These are phyloP conservation scores for Chlorella variabilis DNA, from an alignment of 163 green algal genomes.

Conservation along the genomic window DNA sequence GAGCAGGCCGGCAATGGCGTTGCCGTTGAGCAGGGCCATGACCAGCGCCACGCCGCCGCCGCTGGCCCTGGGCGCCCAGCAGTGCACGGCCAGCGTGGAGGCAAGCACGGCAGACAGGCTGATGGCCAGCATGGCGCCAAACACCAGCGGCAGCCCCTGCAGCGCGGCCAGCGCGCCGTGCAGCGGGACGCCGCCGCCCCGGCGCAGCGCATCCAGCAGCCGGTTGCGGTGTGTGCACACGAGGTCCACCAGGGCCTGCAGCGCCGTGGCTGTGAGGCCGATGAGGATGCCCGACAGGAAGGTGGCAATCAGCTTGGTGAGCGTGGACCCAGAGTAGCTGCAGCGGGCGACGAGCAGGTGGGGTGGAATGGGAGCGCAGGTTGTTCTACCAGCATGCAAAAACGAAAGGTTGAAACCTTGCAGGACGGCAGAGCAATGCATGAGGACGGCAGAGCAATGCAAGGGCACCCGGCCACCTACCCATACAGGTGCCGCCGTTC, in stretches of 20 bases:
- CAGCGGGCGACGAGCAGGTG: too few relatives aligned
- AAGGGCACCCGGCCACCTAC: neutral
- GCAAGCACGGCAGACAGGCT: conserved; percentile 28
- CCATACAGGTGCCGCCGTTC: conserved; percentile 20
- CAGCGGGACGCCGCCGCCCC: neutral
- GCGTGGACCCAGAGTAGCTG: conserved; percentile 49
- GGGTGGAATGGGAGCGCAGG: neutral
- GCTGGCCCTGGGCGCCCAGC: conserved; percentile 72
- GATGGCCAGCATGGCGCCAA: conserved; percentile 7
- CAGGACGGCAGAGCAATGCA: too few relatives aligned
- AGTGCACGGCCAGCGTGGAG: conserved; percentile 65
- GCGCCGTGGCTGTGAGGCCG: conserved; percentile 62
- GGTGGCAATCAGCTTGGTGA: conserved; percentile 80
- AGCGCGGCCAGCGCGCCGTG: neutral
- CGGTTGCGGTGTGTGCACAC: conserved; percentile 15
- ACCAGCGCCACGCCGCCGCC: conserved; percentile 82
- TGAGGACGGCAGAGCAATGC: neutral
- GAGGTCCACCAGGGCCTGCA: conserved; percentile 23
- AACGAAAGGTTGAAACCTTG: neutral
- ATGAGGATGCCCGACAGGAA: conserved; percentile 74
- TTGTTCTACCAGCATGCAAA: neutral
- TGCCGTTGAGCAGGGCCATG: conserved; percentile 56
- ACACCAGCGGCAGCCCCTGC: neutral
- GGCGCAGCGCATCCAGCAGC: neutral
- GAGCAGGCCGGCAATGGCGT: conserved; percentile 83